phyloP scores from a whole-genome alignment of 202 grass and related monocot species.

The Panicum hallii region DNA sequence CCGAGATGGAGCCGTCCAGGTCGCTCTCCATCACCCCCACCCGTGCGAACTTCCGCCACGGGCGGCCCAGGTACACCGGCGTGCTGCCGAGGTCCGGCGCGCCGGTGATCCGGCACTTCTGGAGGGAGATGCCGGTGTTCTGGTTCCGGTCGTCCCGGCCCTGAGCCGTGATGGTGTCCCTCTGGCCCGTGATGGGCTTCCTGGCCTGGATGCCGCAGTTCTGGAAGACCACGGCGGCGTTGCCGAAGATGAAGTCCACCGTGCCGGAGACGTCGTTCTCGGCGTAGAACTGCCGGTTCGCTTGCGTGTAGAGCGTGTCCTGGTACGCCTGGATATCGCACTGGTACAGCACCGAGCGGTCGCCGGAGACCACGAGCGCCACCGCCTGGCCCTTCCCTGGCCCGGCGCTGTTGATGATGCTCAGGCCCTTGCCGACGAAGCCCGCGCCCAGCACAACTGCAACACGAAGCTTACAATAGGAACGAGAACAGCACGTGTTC shows the following conservation, averaged over 20 bases:
- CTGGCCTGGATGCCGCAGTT: conserved; percentile 60
- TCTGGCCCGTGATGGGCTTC: conserved; percentile 30
- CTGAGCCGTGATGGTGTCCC: conserved; percentile 67
- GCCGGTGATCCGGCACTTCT: conserved; percentile 56
- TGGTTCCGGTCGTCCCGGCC: conserved; percentile 71
- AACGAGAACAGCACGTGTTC: no score
- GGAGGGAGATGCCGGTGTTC: conserved; percentile 77
- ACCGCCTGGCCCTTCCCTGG: conserved; percentile 71
- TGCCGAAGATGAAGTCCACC: conserved; percentile 87
- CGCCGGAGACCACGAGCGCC: conserved; percentile 57
- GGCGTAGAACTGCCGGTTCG: conserved; percentile 73
- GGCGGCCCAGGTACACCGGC: conserved; percentile 69
- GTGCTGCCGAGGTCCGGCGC: conserved; percentile 51
- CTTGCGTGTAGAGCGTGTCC: conserved; percentile 72
- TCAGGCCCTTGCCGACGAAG: conserved; percentile 78
- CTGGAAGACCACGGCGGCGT: conserved; percentile 71
- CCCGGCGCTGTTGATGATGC: conserved; percentile 69
- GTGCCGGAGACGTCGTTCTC: conserved; percentile 61
- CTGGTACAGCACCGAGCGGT: conserved; percentile 72
- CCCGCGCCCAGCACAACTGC: conserved; percentile 67
- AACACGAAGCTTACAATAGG: background rate
- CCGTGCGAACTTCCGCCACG: conserved; percentile 65
- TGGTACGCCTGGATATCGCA: conserved; percentile 75
- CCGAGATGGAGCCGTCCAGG: conserved; percentile 50
- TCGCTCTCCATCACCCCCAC: conserved; percentile 63